These are phyloP conservation scores for Marasmius tenuissimus DNA, from an alignment of 1,284 basidiomycete genomes.

Conservation along the genomic window DNA sequence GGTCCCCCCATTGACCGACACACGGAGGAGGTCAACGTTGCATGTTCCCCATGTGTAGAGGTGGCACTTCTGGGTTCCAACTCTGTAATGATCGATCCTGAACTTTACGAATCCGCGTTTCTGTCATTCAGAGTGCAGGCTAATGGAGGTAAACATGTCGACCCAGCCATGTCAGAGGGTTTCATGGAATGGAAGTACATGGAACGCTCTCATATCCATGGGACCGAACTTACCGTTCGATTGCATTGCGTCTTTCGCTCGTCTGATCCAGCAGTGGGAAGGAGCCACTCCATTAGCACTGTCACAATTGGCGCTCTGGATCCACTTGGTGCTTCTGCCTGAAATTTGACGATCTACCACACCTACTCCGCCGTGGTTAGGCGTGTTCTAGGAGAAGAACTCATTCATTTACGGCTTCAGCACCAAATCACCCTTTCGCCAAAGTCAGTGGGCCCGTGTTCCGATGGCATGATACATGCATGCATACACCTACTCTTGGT, in stretches of 20 bases:
- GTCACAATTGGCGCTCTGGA: background rate
- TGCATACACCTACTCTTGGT: too few species aligned
- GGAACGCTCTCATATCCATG: too few species aligned
- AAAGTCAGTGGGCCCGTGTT: too few species aligned
- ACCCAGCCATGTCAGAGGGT: background rate
- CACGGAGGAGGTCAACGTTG: too few species aligned
- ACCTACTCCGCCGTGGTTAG: conserved; percentile 59
- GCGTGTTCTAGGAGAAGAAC: conserved; percentile 30
- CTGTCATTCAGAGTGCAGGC: background rate
- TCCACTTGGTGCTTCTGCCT: background rate
- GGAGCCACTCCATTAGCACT: background rate
- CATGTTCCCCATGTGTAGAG: too few species aligned
- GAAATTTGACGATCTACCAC: conserved; percentile 59
- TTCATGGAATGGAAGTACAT: background rate
- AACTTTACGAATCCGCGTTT: background rate
- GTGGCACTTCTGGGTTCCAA: too few species aligned
- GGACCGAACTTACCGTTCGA: too few species aligned
- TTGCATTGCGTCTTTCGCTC: too few species aligned
- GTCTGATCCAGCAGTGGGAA: background rate
- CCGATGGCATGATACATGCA: too few species aligned
- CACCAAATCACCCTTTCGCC: background rate
- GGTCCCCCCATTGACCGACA: too few species aligned
- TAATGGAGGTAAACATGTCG: background rate
- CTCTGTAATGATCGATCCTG: too few species aligned
- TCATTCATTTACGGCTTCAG: conserved; percentile 1